Percentiles rank a stretch among this genome's conserved stretches.
These are phyloP conservation scores for Phytophthora pseudosyringae DNA, from an alignment of 352 stramenopile species.

Conservation along the genomic window DNA sequence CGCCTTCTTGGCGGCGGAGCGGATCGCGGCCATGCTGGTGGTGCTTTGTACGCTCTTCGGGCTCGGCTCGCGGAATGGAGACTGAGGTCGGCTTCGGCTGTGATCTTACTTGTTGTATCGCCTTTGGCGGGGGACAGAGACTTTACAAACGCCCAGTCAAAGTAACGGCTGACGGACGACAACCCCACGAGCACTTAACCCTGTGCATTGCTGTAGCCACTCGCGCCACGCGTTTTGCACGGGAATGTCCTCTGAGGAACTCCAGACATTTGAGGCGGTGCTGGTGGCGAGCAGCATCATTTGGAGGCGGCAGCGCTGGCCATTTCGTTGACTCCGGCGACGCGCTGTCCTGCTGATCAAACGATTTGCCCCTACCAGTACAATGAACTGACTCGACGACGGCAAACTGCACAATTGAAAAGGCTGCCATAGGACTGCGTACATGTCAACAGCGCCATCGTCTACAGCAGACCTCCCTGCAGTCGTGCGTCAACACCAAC, in stretches of 20 bases:
- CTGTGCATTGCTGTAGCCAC: slow-evolving; percentile 6
- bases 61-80: slow-evolving; percentile 15
- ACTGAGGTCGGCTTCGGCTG: slow-evolving; percentile 21
- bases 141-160: slow-evolving; percentile 17
- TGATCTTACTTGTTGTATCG: slow-evolving; percentile 29
- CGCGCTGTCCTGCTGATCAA: background rate
- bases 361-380: slow-evolving; percentile 21
- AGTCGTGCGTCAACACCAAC: background rate
- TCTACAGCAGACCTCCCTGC: background rate
- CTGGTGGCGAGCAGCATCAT: slow-evolving; percentile 4
- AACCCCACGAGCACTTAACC: slow-evolving; percentile 7
- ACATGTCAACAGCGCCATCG: slow-evolving; percentile 3
- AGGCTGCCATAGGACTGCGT: background rate
- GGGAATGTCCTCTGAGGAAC: slow-evolving; percentile 1
- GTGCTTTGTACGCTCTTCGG: background rate
- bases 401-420: background rate
- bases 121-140: slow-evolving; percentile 8
- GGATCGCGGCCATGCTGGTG: slow-evolving; percentile 26
- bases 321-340: background rate
- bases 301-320: slow-evolving; percentile 1
- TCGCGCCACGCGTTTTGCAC: slow-evolving; percentile 6
- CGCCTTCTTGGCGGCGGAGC: slow-evolving; percentile 45
- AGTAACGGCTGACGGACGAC: slow-evolving; percentile 3
- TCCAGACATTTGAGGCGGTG: background rate
- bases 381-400: slow-evolving; percentile 11